phyloP scores from a whole-genome alignment of 345 rosid species.

The Pugionium cornutum region DNA sequence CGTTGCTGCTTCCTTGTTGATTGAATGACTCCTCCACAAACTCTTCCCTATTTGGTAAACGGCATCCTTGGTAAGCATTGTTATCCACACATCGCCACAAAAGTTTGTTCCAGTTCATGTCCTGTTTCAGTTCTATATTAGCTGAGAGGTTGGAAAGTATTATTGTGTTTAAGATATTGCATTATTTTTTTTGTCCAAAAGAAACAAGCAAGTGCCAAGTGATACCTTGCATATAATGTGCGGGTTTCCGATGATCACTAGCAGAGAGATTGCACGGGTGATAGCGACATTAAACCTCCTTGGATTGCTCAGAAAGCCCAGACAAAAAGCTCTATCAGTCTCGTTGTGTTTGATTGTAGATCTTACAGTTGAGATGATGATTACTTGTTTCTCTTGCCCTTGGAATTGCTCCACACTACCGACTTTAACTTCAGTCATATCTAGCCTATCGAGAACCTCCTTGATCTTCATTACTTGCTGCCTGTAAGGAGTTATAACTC shows the following conservation, averaged over 20 bases:
- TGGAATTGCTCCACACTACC: conserved; percentile 98
- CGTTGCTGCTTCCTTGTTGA: conserved; percentile 36
- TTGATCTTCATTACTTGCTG: conserved; percentile 85
- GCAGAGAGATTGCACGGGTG: conserved; percentile 79
- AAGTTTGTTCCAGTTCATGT: conserved; percentile 67
- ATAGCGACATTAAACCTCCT: conserved; percentile 89
- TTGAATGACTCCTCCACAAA: conserved; percentile 34
- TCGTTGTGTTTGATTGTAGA: conserved; percentile 81
- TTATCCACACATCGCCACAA: conserved; percentile 76
- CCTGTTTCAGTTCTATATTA: conserved; percentile 46
- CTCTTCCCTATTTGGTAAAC: conserved; percentile 63
- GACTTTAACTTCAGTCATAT: conserved; percentile 67
- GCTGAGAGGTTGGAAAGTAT: not conserved
- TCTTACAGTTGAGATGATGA: conserved; percentile 82
- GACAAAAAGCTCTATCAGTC: conserved; percentile 62
- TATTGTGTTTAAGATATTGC: not conserved
- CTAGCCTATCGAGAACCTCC: conserved; percentile 63
- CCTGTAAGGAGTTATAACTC: conserved; percentile 87
- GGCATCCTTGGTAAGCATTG: conserved; percentile 72
- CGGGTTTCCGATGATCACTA: conserved; percentile 78
- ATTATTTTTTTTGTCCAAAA: not conserved
- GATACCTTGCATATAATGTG: conserved; percentile 77
- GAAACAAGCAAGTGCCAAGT: conserved; percentile 14
- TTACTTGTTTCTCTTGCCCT: conserved; percentile 86
- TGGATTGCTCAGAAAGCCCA: conserved; percentile 85